These are phyloP conservation scores for Alloteropsis angusta DNA, from an alignment of 202 grass and related monocot species.

Conservation along the genomic window DNA sequence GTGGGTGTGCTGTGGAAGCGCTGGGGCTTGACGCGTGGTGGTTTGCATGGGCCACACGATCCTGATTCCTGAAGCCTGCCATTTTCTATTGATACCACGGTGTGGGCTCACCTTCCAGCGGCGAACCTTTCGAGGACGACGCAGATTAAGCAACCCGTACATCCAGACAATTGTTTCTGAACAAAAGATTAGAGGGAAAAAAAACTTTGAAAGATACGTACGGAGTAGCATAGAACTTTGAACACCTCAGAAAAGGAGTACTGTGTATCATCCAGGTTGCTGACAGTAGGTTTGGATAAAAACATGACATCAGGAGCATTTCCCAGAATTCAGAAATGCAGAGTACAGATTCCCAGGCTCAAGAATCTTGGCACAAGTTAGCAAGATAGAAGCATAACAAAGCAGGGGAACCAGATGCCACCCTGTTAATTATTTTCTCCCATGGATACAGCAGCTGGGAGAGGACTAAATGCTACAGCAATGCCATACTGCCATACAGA, in stretches of 20 bases:
- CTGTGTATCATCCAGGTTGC: background rate
- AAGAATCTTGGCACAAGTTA: background rate
- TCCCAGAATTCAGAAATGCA: background rate
- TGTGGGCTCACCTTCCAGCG: background rate
- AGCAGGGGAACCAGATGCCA: background rate
- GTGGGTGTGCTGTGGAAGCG: background rate
- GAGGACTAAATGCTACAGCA: slow-evolving; percentile 1
- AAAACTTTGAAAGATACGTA: background rate
- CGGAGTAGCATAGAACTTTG: background rate
- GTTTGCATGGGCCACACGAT: slow-evolving; percentile 19
- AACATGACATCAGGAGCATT: background rate
- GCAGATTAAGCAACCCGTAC: background rate
- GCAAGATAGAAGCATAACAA: background rate
- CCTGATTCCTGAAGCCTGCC: background rate
- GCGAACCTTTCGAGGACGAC: background rate
- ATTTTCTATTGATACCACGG: background rate
- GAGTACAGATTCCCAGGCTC: background rate
- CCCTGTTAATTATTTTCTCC: slow-evolving; percentile 20
- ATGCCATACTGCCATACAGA: background rate
- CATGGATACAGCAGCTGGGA: background rate
- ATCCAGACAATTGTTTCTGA: background rate
- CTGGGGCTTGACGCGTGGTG: background rate
- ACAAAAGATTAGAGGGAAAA: too few relatives aligned
- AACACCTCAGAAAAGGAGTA: background rate
- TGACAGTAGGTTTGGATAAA: background rate